phyloP scores from a whole-genome alignment of 2,329 filamentous ascomycete species.

The Periconia sp. region DNA sequence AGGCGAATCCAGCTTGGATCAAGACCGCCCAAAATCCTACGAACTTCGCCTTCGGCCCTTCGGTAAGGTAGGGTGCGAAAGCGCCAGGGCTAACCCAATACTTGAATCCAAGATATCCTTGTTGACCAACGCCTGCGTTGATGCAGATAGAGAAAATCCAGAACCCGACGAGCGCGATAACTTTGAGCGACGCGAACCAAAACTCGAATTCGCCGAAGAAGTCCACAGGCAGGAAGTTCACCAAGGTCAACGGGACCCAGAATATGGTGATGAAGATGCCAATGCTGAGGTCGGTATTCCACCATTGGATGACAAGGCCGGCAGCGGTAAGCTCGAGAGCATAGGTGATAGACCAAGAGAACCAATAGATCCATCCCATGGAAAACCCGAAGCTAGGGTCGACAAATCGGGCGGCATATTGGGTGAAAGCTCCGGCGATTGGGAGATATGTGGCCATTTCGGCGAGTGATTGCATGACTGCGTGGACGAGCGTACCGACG shows the following conservation, averaged over 20 bases:
- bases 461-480: slow-evolving; percentile 69
- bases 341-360: slow-evolving; percentile 75
- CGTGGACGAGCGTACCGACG: slow-evolving; percentile 74
- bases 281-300: slow-evolving; percentile 67
- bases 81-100: slow-evolving; percentile 74
- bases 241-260: slow-evolving; percentile 69
- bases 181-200: slow-evolving; percentile 79
- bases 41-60: slow-evolving; percentile 67
- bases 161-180: slow-evolving; percentile 75
- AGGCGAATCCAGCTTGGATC: slow-evolving; percentile 72
- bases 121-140: slow-evolving; percentile 71
- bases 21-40: slow-evolving; percentile 73
- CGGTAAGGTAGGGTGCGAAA: slow-evolving; percentile 68
- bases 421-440: slow-evolving; percentile 76
- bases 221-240: slow-evolving; percentile 75
- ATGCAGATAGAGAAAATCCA: slow-evolving; percentile 78
- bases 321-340: slow-evolving; percentile 76
- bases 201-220: slow-evolving; percentile 81
- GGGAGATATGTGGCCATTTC: slow-evolving; percentile 82
- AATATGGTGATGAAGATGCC: slow-evolving; percentile 77
- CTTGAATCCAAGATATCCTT: slow-evolving; percentile 76
- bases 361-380: slow-evolving; percentile 87
- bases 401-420: slow-evolving; percentile 77
- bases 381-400: slow-evolving; percentile 75
- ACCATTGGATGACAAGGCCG: slow-evolving; percentile 78